These are phyloP conservation scores for Pichia gijzeniarum DNA, from an alignment of 805 yeast genomes.

Conservation along the genomic window DNA sequence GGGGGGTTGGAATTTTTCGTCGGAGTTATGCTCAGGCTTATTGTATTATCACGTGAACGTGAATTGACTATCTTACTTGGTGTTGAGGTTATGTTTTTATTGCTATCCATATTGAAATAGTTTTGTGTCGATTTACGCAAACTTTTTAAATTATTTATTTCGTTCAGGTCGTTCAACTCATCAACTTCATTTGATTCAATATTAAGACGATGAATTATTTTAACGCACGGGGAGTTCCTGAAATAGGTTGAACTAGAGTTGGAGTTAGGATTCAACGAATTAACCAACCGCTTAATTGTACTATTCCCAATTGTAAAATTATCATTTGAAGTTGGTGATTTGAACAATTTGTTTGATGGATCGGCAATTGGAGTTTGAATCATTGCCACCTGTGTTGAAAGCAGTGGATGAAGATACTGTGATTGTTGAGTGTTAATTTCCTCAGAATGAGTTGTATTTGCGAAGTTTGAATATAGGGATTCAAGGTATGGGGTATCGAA, in stretches of 20 bases:
- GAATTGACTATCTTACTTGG: not conserved
- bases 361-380: conserved; percentile 1
- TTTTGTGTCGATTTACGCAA: not conserved
- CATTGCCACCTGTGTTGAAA: not conserved
- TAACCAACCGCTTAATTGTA: conserved; percentile 10
- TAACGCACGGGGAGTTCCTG: conserved; percentile 5
- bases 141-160: not conserved
- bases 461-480: conserved; percentile 8
- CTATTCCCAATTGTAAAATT: not conserved
- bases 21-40: not conserved
- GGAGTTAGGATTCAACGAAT: not conserved
- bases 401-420: not conserved
- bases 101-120: not conserved
- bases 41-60: not conserved
- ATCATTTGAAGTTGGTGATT: conserved; percentile 9
- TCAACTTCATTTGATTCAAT: not conserved
- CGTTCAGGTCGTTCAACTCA: not conserved
- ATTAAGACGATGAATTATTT: too few relatives aligned
- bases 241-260: not conserved
- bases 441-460: conserved; percentile 2
- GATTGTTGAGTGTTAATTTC: not conserved
- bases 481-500: conserved; percentile 15
- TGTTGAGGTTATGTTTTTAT: not conserved
- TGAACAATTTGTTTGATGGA: conserved; percentile 1
- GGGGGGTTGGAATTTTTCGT: not conserved